Percentiles rank a stretch among this genome's conserved stretches.
Conservation (phyloP, 108 stramenopile species). For the Cylindrotheca closterium region DNA sequence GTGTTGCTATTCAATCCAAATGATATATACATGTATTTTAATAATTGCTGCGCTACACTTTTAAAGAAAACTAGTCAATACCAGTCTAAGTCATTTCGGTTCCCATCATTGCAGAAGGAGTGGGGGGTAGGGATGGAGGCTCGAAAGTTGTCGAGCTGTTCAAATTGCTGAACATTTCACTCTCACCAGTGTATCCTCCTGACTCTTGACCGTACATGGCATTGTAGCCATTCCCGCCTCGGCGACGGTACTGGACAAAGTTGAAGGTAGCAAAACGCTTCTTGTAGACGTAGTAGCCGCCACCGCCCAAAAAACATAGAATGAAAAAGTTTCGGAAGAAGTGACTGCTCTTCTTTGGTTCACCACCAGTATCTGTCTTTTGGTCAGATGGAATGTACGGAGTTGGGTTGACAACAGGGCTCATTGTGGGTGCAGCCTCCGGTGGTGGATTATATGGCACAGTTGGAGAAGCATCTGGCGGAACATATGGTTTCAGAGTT, state of each 20-base stretch:
- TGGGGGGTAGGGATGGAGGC: slow-evolving; percentile 79
- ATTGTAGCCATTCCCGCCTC: slow-evolving; percentile 33
- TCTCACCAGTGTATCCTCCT: slow-evolving; percentile 36
- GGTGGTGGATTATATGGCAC: slow-evolving; percentile 37
- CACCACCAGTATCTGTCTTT: slow-evolving; percentile 4
- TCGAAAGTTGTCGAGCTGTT: slow-evolving; percentile 72
- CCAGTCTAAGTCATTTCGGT: neutral
- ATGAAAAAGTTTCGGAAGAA: slow-evolving; percentile 55
- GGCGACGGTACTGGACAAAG: slow-evolving; percentile 69
- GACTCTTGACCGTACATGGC: slow-evolving; percentile 27
- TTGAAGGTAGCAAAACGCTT: slow-evolving; percentile 57
- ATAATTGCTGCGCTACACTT: no score
- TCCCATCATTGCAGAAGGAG: slow-evolving; percentile 53
- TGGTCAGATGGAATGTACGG: slow-evolving; percentile 34
- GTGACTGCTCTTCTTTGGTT: slow-evolving; percentile 41
- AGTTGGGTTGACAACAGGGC: slow-evolving; percentile 7
- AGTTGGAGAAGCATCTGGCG: slow-evolving; percentile 1
- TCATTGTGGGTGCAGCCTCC: neutral
- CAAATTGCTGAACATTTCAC: slow-evolving; percentile 63
- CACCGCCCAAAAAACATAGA: slow-evolving; percentile 41
- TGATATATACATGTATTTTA: no score
- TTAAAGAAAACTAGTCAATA: no score
- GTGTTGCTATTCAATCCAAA: no score
- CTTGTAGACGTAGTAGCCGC: slow-evolving; percentile 61
- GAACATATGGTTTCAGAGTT: slow-evolving; percentile 15